Evolutionary conservation across 2,329 filamentous ascomycete species (phyloP).

Genomic region (Periconia sp.): DNA sequence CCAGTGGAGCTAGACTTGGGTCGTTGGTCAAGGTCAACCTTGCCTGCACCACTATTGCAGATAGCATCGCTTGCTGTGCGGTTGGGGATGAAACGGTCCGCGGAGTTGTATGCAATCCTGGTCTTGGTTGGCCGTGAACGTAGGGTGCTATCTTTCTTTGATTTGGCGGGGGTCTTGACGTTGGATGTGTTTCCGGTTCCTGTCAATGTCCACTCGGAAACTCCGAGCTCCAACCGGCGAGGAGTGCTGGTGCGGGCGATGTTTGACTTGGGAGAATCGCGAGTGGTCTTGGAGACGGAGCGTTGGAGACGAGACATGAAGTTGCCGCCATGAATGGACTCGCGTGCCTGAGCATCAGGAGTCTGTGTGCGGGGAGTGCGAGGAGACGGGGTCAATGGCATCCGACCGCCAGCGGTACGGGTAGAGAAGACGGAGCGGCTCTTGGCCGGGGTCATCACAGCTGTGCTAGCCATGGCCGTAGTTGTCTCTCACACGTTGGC

Average conservation of each 20-base stretch:
- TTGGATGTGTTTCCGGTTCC: constrained; percentile 64
- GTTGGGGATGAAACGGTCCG: constrained; percentile 96
- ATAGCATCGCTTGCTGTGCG: constrained; percentile 87
- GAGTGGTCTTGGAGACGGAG: constrained; percentile 64
- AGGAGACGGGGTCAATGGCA: constrained; percentile 92
- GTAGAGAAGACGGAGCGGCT: constrained; percentile 91
- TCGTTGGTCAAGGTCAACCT: constrained; percentile 65
- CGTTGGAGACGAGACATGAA: constrained; percentile 78
- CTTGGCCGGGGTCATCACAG: constrained; percentile 89
- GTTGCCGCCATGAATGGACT: constrained; percentile 74
- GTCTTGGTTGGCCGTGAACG: constrained; percentile 41
- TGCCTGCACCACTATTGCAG: constrained; percentile 76
- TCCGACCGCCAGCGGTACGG: constrained; percentile 90
- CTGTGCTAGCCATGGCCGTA: constrained; percentile 74
- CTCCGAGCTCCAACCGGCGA: constrained; percentile 83
- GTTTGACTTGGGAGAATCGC: constrained; percentile 95
- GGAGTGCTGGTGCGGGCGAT: constrained; percentile 78
- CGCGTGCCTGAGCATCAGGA: constrained; percentile 54
- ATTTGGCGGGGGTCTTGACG: constrained; percentile 46
- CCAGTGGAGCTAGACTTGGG: constrained; percentile 70
- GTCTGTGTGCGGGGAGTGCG: constrained; percentile 57
- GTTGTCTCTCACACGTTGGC: constrained; percentile 12
- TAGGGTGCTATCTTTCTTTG: constrained; percentile 37
- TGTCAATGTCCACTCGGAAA: constrained; percentile 89
- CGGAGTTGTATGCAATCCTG: constrained; percentile 62